phyloP scores from a whole-genome alignment of 192 early-diverging fungal species.

The Linnemannia zychae region DNA sequence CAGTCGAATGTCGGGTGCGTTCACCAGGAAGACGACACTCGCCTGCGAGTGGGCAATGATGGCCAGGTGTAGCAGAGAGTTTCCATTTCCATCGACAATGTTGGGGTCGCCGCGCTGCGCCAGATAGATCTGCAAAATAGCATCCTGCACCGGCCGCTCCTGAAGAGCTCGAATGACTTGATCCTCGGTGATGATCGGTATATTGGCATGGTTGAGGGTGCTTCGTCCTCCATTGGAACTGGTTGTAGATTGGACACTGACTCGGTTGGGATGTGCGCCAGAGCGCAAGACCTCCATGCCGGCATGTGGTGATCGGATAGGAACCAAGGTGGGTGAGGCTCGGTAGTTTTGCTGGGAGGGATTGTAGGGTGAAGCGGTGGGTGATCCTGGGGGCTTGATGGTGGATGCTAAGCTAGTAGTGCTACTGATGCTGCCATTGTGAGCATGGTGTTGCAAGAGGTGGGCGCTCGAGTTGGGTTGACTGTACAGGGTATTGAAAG shows the following conservation, averaged over 20 bases:
- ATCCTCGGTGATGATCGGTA: slow-evolving; percentile 26
- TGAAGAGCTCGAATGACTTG: slow-evolving; percentile 40
- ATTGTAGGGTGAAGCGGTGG: slow-evolving; percentile 28
- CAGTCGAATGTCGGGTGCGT: slow-evolving; percentile 44
- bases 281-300: slow-evolving; percentile 27
- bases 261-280: slow-evolving; percentile 29
- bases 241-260: slow-evolving; percentile 36
- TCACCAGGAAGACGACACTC: slow-evolving; percentile 46
- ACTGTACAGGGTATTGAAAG: slow-evolving; percentile 49
- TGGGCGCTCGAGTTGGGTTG: slow-evolving; percentile 51
- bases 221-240: slow-evolving; percentile 21
- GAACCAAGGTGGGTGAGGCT: slow-evolving; percentile 32
- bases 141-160: slow-evolving; percentile 48
- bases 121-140: slow-evolving; percentile 36
- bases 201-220: neutral
- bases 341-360: slow-evolving; percentile 34
- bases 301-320: slow-evolving; percentile 38
- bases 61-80: slow-evolving; percentile 45
- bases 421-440: slow-evolving; percentile 30
- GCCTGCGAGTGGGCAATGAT: slow-evolving; percentile 53
- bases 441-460: slow-evolving; percentile 27
- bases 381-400: slow-evolving; percentile 43
- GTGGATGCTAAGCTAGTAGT: slow-evolving; percentile 30
- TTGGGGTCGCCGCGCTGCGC: slow-evolving; percentile 46
- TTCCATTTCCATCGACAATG: slow-evolving; percentile 49